These are phyloP conservation scores for Xylariaceae sp. DNA, from an alignment of 2,329 filamentous ascomycete genomes.

Conservation along the genomic window DNA sequence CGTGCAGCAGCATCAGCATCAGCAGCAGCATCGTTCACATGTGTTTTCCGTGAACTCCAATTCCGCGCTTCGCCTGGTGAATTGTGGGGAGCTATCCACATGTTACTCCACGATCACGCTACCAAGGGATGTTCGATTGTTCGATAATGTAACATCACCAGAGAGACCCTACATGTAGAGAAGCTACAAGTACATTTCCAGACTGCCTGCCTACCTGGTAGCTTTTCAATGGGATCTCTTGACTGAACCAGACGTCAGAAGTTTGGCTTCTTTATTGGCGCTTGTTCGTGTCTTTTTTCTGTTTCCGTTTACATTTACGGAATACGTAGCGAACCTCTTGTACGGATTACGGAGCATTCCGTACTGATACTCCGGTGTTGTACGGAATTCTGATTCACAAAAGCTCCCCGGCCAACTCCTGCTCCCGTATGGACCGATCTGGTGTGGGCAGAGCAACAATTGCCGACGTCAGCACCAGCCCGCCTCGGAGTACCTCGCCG, in stretches of 20 bases:
- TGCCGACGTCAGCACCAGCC: background rate
- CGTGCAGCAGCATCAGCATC: too few species aligned
- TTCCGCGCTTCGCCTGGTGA: background rate
- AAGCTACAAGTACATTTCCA: background rate
- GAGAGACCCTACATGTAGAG: background rate
- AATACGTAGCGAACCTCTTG: background rate
- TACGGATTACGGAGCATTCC: background rate
- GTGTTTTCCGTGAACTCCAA: background rate
- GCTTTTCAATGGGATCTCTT: background rate
- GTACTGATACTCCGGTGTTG: background rate
- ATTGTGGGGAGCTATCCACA: background rate
- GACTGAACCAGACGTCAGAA: background rate
- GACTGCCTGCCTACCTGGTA: background rate
- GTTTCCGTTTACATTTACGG: background rate
- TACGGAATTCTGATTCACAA: background rate
- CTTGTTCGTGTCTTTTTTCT: background rate
- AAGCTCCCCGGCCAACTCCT: background rate
- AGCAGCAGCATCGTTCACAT: too few species aligned
- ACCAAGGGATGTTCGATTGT: too few species aligned
- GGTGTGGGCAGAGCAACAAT: background rate
- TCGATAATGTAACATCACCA: too few species aligned
- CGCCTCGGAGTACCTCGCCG: too few species aligned
- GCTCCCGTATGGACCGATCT: background rate
- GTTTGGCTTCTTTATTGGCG: background rate
- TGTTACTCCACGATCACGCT: too few species aligned